These are phyloP conservation scores for Eucalyptus marginata DNA, from an alignment of 345 rosid genomes.

Conservation along the genomic window DNA sequence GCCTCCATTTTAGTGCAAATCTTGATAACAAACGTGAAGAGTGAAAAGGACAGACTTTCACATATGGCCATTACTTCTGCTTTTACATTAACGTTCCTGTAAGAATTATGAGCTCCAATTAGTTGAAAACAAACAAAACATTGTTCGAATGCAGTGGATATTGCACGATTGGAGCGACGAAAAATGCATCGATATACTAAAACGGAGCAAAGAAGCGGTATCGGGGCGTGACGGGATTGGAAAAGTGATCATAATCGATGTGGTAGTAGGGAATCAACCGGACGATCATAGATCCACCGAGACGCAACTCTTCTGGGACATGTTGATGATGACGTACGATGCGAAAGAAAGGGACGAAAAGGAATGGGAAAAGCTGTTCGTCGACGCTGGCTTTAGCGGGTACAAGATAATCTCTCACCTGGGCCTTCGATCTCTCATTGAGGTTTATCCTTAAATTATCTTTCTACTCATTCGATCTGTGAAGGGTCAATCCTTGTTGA, in stretches of 20 bases:
- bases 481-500: background rate
- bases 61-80: background rate
- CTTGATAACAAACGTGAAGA: background rate
- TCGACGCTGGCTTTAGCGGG: conserved; percentile 6
- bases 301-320: conserved; percentile 3
- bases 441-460: conserved; percentile 1
- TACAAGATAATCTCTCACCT: conserved; percentile 7
- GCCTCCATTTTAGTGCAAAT: background rate
- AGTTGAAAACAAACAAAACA: background rate
- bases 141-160: background rate
- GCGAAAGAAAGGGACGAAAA: conserved; percentile 11
- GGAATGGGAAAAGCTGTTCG: conserved; percentile 17
- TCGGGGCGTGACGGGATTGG: background rate
- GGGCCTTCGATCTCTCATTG: conserved; percentile 8
- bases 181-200: background rate
- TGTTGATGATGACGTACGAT: background rate
- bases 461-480: background rate
- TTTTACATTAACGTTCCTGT: background rate
- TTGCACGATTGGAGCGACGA: background rate
- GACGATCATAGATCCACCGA: background rate
- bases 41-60: background rate
- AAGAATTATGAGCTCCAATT: background rate
- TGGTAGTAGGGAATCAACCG: background rate
- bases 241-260: background rate
- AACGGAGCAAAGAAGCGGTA: background rate